Base-by-base conservation (phyloP, 495 filamentous ascomycete genomes). In the Hypoxylon fragiforme region DNA sequence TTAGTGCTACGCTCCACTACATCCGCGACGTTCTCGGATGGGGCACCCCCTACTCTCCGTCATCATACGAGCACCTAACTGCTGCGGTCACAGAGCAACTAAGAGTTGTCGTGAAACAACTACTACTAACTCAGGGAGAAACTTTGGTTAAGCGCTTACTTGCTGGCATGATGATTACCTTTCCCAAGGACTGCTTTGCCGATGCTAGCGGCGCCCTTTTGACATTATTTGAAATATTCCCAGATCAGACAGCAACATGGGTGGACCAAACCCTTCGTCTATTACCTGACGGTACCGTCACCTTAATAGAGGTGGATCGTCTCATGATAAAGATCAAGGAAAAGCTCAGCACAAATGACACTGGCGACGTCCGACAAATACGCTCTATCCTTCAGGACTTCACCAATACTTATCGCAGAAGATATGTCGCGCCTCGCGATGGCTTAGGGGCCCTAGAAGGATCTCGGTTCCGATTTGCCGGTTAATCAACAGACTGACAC, bases 101-200 rank as follows among this genome's bases (percentile, higher is more conserved):
- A n/a, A 85, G 79, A 52, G 72, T 77, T 21, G 80, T 85, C 14
- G 87, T 99, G 43, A 88, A 86, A 68, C 71, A 80, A 36, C 81
- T 97, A 28, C 66, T 95, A 39, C 42, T 79, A 1, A 74, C 77
- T 0, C 84, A 92, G 41, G 94, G 95, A 40, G 87, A 91, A 67
- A 68, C 81, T 18, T 77, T 99, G 26, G 80, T 89, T 15, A 91
- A 95, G 67, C 88, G 90, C 34, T 82, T 95, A 31, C 73, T 97
- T 65, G 91, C 91, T 3, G 94, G 94, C 55, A 92, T 99, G 91
- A 97, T 99, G 92, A 97, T 96, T 67, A 90, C 85, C 0, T 99
- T 97, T 77, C 94, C 94, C 0, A 81, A 85, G 36, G 95, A 96
- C 66, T 97, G 91, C 72, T 91, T 97, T 69, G 82, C 92, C 0